Base-by-base conservation (phyloP, 208 protist genomes). In the Vickermania spadyakhi region DNA sequence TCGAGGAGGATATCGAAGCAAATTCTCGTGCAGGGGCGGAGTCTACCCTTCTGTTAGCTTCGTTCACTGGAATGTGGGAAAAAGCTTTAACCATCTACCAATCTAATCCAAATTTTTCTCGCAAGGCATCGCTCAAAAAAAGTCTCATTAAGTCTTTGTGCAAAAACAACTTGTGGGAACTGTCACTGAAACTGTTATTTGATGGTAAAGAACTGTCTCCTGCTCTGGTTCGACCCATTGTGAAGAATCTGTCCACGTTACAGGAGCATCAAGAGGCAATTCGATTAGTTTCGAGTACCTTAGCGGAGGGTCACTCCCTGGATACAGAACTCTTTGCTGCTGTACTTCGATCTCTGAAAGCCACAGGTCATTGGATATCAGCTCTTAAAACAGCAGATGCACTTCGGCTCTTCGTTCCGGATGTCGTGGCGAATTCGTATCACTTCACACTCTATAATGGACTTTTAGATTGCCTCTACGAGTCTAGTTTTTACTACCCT, bases 11-110 rank as follows among this genome's bases (percentile, higher is more conserved):
- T 72, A 71, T 94, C 7, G 73, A 81, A 50, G 57, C 64, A 1
- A 50, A 71, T 26, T 86, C 70, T 7, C 26, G 63, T 45, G 53
- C 79, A 1, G 82, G 82, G n/a, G 72, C 79, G 1, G 62, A 77
- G 28, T 69, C 78, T 5, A 73, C 79, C 28, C 50, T 94, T 2
- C 55, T 76, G 1, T 64, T 91, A 21, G 81, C 88, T 1, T 73
- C 70, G 26, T 83, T 73, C 68, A 75, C 80, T 0, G 80, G 82
- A 30, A 81, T 92, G 65, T 94, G 88, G 84, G 84, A 90, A 59
- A 62, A 75, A 52, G 79, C 80, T 0, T 55, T 90, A 14, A 2
- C 52, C n/a, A 54, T 85, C 3, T 68, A 79, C 22, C 50, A 64
- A 27, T 27, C n/a, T 1, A 67, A 87, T 51, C 70, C 73, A 11